Conservation (phyloP, 2,329 filamentous ascomycete species). For the Xylariaceae sp. region DNA sequence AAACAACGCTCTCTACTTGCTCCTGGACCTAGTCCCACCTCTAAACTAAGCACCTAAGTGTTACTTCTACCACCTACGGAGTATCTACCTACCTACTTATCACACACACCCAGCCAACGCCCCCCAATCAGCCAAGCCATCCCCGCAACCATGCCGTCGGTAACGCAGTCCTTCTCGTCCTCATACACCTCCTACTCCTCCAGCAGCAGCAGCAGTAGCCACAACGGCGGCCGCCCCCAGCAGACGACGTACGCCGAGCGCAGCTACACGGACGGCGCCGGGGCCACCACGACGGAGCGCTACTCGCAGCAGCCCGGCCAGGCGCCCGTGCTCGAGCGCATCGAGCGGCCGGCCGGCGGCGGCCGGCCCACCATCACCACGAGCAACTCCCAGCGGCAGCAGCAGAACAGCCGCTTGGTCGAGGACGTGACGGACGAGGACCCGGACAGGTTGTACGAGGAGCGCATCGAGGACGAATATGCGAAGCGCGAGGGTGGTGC, state of each 20-base stretch:
- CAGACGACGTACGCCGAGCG: constrained; percentile 9
- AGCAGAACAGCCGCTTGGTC: constrained; percentile 9
- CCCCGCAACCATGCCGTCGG: too few species aligned
- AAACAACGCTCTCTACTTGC: too few species aligned
- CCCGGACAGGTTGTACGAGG: constrained; percentile 4
- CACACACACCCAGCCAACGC: too few species aligned
- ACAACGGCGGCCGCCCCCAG: constrained; percentile 7
- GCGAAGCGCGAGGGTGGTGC: constrained; percentile 6
- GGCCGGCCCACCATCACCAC: neutral
- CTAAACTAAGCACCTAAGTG: too few species aligned
- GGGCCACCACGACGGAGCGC: constrained; percentile 8
- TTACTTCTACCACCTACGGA: too few species aligned
- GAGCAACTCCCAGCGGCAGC: too few species aligned
- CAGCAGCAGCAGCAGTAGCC: constrained; percentile 9
- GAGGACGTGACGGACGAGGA: constrained; percentile 8
- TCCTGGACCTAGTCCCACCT: too few species aligned
- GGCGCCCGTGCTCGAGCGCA: constrained; percentile 9
- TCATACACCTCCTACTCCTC: constrained; percentile 8
- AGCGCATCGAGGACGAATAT: constrained; percentile 7
- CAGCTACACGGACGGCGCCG: constrained; percentile 7
- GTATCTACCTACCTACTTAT: too few species aligned
- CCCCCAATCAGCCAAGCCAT: too few species aligned
- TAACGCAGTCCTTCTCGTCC: too few species aligned
- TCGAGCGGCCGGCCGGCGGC: constrained; percentile 1
- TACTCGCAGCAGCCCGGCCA: constrained; percentile 10